phyloP scores from a whole-genome alignment of 2,329 filamentous ascomycete genomes.

The Aureobasidium namibiae region DNA sequence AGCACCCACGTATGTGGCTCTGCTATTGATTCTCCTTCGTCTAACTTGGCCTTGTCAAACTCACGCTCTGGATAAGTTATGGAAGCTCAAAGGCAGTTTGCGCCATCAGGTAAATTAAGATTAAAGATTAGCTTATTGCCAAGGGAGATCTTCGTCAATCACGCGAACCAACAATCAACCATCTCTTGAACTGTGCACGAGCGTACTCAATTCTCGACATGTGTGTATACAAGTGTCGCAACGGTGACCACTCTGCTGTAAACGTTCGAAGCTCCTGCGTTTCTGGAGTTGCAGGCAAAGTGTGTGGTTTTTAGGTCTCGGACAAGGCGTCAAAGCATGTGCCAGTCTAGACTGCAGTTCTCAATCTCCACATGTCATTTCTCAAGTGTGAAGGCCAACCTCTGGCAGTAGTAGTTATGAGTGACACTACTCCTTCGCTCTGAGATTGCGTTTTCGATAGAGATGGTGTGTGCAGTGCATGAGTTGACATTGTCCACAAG shows the following conservation, averaged over 20 bases:
- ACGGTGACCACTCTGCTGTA: neutral
- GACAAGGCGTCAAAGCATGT: neutral
- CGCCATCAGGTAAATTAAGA: constrained; percentile 5
- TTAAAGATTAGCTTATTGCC: constrained; percentile 2
- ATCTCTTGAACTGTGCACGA: neutral
- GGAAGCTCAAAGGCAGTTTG: neutral
- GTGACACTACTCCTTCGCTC: too few relatives aligned
- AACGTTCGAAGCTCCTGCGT: neutral
- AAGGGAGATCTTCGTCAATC: constrained; percentile 2
- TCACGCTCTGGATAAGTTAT: neutral
- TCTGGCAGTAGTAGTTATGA: too few relatives aligned
- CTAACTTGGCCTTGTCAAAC: neutral
- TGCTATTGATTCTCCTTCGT: neutral
- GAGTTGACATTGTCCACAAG: neutral
- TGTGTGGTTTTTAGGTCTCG: neutral
- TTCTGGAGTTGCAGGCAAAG: too few relatives aligned
- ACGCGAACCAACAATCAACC: neutral
- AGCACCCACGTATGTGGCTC: neutral
- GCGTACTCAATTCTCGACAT: neutral
- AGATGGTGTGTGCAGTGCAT: neutral
- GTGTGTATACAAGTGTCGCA: neutral
- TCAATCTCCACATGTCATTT: neutral
- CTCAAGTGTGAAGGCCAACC: too few relatives aligned
- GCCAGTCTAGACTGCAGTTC: neutral
- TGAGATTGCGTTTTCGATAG: too few relatives aligned